Evolutionary conservation across 1,284 basidiomycete genomes (phyloP).

Genomic region (Cryptococcus sp.): DNA sequence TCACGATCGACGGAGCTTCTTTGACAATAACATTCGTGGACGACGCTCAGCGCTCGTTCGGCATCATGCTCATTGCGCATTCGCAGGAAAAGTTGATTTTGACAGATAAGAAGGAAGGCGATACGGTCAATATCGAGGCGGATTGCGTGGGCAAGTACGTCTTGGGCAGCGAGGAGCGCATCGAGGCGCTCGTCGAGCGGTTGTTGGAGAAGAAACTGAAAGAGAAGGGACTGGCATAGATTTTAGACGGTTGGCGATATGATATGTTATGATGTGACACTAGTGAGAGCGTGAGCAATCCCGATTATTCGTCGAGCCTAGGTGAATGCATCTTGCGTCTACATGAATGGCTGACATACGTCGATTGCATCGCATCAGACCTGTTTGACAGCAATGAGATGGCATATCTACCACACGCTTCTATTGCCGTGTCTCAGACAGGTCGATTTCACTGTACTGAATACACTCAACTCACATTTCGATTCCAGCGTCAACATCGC

Average conservation of each 20-base stretch:
- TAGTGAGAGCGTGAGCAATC: not conserved
- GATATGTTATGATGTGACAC: not conserved
- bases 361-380: no score
- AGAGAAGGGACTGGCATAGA: conserved; percentile 12
- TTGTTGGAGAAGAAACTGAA: conserved; percentile 68
- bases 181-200: conserved; percentile 67
- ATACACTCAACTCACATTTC: no score
- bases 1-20: conserved; percentile 92
- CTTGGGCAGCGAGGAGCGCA: conserved; percentile 63
- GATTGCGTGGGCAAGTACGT: conserved; percentile 61
- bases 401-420: no score
- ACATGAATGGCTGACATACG: no score
- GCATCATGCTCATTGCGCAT: conserved; percentile 93
- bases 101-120: conserved; percentile 70
- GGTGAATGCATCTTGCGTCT: no score
- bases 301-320: no score
- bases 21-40: conserved; percentile 85
- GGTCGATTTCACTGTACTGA: no score
- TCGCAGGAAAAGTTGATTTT: conserved; percentile 88
- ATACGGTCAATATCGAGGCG: conserved; percentile 88
- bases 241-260: not conserved
- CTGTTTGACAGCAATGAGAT: no score
- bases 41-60: conserved; percentile 68
- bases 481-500: no score
- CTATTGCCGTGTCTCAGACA: no score